phyloP scores from a whole-genome alignment of 140 eudicot genomes.

The Ambrosia hybrid region DNA sequence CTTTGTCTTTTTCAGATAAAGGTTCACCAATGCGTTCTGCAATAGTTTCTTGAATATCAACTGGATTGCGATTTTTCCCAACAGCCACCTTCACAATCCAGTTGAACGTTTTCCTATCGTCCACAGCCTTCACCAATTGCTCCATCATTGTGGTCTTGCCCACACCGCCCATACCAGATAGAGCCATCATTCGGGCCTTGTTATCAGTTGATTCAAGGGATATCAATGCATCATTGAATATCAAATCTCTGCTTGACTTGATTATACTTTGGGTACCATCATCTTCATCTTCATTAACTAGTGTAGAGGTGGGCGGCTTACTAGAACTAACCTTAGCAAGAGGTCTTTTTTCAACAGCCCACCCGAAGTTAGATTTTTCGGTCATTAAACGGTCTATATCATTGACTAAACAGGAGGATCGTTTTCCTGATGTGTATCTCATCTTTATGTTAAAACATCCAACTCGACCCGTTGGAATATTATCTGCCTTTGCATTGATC shows the following conservation, averaged over 20 bases:
- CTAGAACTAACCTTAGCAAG: not conserved
- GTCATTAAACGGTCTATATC: not conserved
- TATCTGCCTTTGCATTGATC: not conserved
- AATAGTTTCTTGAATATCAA: too few species aligned
- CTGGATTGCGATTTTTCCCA: not conserved
- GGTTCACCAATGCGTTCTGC: not conserved
- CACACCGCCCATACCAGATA: conserved; percentile 6
- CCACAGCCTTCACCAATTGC: not conserved
- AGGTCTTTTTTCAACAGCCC: not conserved
- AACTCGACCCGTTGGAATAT: not conserved
- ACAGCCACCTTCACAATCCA: not conserved
- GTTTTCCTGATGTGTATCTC: not conserved
- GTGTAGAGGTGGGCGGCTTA: not conserved
- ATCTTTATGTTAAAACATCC: conserved; percentile 14
- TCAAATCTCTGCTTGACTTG: not conserved
- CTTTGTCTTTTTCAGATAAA: not conserved
- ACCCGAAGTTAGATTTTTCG: not conserved
- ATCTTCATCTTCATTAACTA: not conserved
- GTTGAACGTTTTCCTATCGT: not conserved
- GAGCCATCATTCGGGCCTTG: not conserved
- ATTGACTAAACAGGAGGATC: not conserved
- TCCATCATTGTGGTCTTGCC: conserved; percentile 17
- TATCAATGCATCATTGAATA: not conserved
- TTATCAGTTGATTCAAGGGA: not conserved
- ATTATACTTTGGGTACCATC: not conserved